Evolutionary conservation across 257 asterid genomes (phyloP), one percentile per base, ranked within the genome.

Genomic region (Solanum dulcamara): DNA sequence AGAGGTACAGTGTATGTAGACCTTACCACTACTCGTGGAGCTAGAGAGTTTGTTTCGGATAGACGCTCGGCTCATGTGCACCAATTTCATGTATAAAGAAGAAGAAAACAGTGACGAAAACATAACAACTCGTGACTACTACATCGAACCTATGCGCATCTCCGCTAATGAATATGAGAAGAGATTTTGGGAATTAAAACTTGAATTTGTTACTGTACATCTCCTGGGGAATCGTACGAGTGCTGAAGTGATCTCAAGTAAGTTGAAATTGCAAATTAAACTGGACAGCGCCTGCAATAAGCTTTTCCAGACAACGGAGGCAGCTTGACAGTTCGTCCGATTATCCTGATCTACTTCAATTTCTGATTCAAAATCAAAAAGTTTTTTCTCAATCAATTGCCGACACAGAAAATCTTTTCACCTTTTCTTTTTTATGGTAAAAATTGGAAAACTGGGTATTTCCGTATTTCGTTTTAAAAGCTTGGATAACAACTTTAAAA

Each of bases 251-350:
- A 62, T n/a, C n/a, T n/a, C n/a, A 62, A 66, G 42, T 7, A 66
- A 66, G 94, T 91, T 94, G 97, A 70, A 91, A 87, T 71, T 90
- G 98, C 89, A 93, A 87, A 87, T 92, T 93, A 85, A 90, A 92
- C 89, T 92, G 98, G 51, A 94, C 91, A 37, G 94, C 90, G 14
- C 79, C 89, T 15, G 88, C 88, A 20, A 70, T 7, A 53, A 71
- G 91, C 90, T 89, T 94, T 97, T 64, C 95, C 93, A 81, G 35
- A 60, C 17, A 60, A 60, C 70, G 26, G 33, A 60, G 70, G 18
- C 70, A 24, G 70, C 51, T 46, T 11, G 17, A 17, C 60, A 18
- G n/a, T 18, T 53, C 10, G 60, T 6, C 60, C 60, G 9, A 18
- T 53, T 18, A 53, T 53, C 24, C n/a, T 53, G n/a, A 51, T 18